A percentile compares a stretch with the other conserved stretches of the same genome.
These are phyloP conservation scores for Colletotrichum karsti DNA, from an alignment of 2,329 filamentous ascomycete species.

Conservation along the genomic window DNA sequence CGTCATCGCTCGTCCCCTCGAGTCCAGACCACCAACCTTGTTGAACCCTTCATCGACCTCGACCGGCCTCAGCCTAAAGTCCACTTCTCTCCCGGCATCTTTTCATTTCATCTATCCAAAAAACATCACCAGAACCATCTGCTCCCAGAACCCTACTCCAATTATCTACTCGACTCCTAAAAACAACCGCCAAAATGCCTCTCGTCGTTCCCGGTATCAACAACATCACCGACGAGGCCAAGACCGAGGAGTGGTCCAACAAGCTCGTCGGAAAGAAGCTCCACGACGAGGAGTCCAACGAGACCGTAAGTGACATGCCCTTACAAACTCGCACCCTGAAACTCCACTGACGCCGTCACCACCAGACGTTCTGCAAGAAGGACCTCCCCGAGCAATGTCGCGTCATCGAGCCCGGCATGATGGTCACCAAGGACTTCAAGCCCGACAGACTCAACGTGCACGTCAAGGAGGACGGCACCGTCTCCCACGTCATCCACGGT, in stretches of 20 bases:
- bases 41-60: background rate
- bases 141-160: background rate
- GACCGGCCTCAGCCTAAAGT: too few relatives aligned
- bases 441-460: constrained; percentile 67
- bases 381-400: constrained; percentile 66
- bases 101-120: background rate
- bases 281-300: constrained; percentile 57
- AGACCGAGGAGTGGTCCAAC: constrained; percentile 66
- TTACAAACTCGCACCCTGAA: background rate
- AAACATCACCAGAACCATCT: too few relatives aligned
- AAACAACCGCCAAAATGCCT: constrained; percentile 59
- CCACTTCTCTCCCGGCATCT: too few relatives aligned
- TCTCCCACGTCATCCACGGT: constrained; percentile 66
- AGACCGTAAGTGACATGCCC: constrained; percentile 59
- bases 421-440: constrained; percentile 66
- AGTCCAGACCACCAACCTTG: constrained; percentile 5
- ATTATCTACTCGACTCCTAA: background rate
- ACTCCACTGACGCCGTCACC: background rate
- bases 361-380: constrained; percentile 66
- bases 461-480: constrained; percentile 66
- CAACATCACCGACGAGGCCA: constrained; percentile 50
- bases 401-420: constrained; percentile 63
- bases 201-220: constrained; percentile 70
- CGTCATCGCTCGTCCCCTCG: constrained; percentile 15
- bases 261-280: constrained; percentile 73